A percentile compares a stretch with the other conserved stretches of the same genome.
phyloP scores from a whole-genome alignment of 179 eudicot species.

The Dionaea muscipula region DNA sequence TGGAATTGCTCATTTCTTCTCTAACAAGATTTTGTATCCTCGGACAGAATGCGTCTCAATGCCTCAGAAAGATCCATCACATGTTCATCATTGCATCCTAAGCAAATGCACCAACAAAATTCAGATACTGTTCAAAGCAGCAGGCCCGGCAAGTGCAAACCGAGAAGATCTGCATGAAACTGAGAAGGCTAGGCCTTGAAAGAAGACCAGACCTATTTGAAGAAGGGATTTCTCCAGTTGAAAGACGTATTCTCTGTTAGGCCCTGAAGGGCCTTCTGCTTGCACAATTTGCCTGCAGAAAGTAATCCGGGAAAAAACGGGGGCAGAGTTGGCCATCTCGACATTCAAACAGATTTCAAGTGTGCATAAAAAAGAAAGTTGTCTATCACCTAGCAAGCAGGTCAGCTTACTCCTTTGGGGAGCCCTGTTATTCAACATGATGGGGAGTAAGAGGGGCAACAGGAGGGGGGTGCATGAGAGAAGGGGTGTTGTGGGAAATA shows the following conservation, averaged over 20 bases:
- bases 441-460: too few relatives aligned
- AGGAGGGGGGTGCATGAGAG: too few relatives aligned
- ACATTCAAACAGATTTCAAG: too few relatives aligned
- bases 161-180: not conserved
- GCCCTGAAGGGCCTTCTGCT: slow-evolving; percentile 94
- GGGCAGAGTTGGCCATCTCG: too few relatives aligned
- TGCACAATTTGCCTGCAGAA: slow-evolving; percentile 68
- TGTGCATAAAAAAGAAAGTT: too few relatives aligned
- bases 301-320: too few relatives aligned
- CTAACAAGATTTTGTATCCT: slow-evolving; percentile 10
- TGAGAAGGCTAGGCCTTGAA: not conserved
- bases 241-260: slow-evolving; percentile 85
- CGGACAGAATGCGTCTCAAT: slow-evolving; percentile 45
- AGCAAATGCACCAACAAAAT: not conserved
- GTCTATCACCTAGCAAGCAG: too few relatives aligned
- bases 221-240: slow-evolving; percentile 73
- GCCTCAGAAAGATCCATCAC: slow-evolving; percentile 59
- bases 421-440: too few relatives aligned
- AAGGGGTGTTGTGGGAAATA: too few relatives aligned
- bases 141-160: not conserved
- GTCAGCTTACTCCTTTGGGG: too few relatives aligned
- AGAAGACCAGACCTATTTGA: slow-evolving; percentile 33
- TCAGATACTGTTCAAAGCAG: not conserved
- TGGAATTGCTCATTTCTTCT: too few relatives aligned
- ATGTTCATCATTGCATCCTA: slow-evolving; percentile 67